phyloP scores from a whole-genome alignment of 768 basidiomycete genomes.

The Rhizopogon rudus region DNA sequence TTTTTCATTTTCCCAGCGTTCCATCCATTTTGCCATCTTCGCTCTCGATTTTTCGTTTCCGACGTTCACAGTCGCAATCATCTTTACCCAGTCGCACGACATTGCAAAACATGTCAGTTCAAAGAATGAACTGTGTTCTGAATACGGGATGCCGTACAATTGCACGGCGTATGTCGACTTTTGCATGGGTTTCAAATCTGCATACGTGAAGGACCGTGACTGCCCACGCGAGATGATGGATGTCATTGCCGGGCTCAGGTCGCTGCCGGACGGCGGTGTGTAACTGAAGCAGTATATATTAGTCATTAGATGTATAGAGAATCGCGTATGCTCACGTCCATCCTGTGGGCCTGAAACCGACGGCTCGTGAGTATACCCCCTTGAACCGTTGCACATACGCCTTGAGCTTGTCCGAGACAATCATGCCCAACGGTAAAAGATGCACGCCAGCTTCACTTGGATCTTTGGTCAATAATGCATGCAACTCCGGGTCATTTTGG shows the following conservation, averaged over 20 bases:
- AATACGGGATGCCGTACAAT: conserved; percentile 85
- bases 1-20: conserved; percentile 83
- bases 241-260: conserved; percentile 58
- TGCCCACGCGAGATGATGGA: conserved; percentile 66
- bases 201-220: conserved; percentile 60
- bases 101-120: conserved; percentile 95
- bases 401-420: conserved; percentile 74
- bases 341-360: conserved; percentile 92
- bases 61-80: conserved; percentile 95
- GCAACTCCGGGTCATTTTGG: conserved; percentile 78
- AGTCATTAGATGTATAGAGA: neutral
- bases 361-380: conserved; percentile 60
- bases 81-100: conserved; percentile 77
- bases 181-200: conserved; percentile 61
- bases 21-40: conserved; percentile 89
- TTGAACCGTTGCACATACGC: conserved; percentile 73
- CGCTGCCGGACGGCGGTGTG: conserved; percentile 57
- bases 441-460: conserved; percentile 80
- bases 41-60: conserved; percentile 64
- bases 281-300: conserved; percentile 38
- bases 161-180: conserved; percentile 68
- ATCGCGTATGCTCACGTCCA: conserved; percentile 70
- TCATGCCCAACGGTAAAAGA: conserved; percentile 70
- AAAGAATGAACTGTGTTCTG: conserved; percentile 94
- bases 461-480: conserved; percentile 70